These are phyloP conservation scores for Plasmodium malariae DNA, from an alignment of 169 alveolate species.

Conservation along the genomic window DNA sequence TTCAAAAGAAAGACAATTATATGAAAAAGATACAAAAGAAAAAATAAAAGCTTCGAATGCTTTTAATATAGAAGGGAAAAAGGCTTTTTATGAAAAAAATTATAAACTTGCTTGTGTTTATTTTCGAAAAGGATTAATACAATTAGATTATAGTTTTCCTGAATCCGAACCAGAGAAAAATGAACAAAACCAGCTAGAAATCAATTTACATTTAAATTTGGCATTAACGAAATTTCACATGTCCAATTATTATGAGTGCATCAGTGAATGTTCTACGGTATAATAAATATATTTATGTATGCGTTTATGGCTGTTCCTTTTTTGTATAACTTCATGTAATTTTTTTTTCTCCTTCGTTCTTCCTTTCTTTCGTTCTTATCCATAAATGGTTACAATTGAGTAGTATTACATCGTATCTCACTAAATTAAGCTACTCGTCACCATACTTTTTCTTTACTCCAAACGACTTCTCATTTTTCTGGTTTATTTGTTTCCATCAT, in stretches of 20 bases:
- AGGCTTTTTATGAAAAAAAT: slow-evolving; percentile 70
- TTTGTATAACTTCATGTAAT: too few relatives aligned
- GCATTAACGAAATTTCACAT: slow-evolving; percentile 70
- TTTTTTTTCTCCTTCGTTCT: too few relatives aligned
- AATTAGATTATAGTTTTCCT: slow-evolving; percentile 73
- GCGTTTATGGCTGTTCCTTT: too few relatives aligned
- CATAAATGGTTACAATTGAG: too few relatives aligned
- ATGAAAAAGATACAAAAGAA: slow-evolving; percentile 64
- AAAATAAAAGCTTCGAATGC: slow-evolving; percentile 64
- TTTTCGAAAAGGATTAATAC: slow-evolving; percentile 75
- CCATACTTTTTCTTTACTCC: neutral
- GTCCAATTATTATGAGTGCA: slow-evolving; percentile 62
- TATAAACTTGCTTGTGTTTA: slow-evolving; percentile 74
- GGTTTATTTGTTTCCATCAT: neutral
- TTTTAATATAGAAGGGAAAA: slow-evolving; percentile 73
- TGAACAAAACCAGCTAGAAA: slow-evolving; percentile 53
- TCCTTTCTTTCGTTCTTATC: too few relatives aligned
- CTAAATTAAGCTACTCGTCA: too few relatives aligned
- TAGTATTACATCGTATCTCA: too few relatives aligned
- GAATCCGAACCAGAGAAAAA: slow-evolving; percentile 19
- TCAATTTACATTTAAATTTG: slow-evolving; percentile 60
- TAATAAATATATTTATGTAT: neutral
- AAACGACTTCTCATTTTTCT: neutral
- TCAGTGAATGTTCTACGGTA: slow-evolving; percentile 73
- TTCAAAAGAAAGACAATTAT: slow-evolving; percentile 76